Conservation (phyloP, 2,329 filamentous ascomycete genomes). For the Cercospora sp. region DNA sequence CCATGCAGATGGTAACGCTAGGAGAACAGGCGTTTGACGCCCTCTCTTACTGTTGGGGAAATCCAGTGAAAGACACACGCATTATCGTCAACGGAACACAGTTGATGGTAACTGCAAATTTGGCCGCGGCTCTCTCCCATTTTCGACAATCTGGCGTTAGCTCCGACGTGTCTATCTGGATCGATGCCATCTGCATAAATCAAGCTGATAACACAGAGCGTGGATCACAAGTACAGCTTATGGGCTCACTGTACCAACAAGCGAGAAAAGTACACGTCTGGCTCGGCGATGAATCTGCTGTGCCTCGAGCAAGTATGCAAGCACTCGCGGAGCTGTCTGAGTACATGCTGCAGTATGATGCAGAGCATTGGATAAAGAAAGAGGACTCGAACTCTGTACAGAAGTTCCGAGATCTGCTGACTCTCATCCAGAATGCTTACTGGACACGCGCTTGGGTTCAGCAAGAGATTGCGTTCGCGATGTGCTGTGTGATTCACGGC, state of each 20-base stretch:
- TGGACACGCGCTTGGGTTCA: neutral
- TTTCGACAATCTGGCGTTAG: neutral
- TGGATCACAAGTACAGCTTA: neutral
- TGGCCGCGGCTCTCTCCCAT: neutral
- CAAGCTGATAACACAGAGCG: neutral
- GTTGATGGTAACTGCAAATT: neutral
- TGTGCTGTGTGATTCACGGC: neutral
- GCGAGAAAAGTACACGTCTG: neutral
- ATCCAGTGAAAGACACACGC: neutral
- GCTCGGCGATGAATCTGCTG: neutral
- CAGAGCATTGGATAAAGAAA: too few relatives aligned
- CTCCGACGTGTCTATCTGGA: neutral
- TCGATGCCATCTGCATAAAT: neutral
- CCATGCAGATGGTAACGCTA: neutral
- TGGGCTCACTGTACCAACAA: neutral
- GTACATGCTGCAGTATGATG: too few relatives aligned
- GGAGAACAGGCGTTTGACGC: neutral
- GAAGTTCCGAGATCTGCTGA: too few relatives aligned
- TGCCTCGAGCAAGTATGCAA: neutral
- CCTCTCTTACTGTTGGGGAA: slow-evolving; percentile 11
- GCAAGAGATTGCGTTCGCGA: neutral
- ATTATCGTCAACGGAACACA: neutral
- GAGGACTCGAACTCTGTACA: too few relatives aligned
- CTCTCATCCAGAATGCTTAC: neutral
- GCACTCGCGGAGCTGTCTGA: neutral